A percentile compares a stretch with the other conserved stretches of the same genome.
phyloP scores from a whole-genome alignment of 2,329 filamentous ascomycete species.

The Colletotrichum eremochloae region DNA sequence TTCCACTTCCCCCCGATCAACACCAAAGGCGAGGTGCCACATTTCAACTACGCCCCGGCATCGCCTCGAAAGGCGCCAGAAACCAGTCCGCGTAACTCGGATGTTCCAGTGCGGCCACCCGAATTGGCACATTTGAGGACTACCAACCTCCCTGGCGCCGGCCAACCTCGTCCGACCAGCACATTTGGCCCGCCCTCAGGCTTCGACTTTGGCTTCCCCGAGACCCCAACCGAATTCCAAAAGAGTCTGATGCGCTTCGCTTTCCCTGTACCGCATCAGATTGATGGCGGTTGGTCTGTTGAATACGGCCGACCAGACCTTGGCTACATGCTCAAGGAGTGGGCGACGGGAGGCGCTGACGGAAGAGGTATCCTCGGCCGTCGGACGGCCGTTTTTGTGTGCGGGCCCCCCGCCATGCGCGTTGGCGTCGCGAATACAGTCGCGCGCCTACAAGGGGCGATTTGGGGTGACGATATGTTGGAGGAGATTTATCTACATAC shows the following conservation, averaged over 20 bases:
- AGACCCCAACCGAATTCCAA: slow-evolving; percentile 88
- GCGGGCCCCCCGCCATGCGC: slow-evolving; percentile 88
- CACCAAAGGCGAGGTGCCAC: slow-evolving; percentile 62
- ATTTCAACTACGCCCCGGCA: slow-evolving; percentile 68
- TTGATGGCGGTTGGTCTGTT: slow-evolving; percentile 86
- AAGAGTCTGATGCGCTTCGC: slow-evolving; percentile 92
- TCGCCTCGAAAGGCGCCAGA: slow-evolving; percentile 55
- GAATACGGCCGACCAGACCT: slow-evolving; percentile 94
- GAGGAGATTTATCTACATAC: slow-evolving; percentile 96
- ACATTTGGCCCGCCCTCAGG: slow-evolving; percentile 71
- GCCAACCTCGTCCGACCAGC: slow-evolving; percentile 62
- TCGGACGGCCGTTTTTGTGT: slow-evolving; percentile 91
- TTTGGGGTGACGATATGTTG: slow-evolving; percentile 81
- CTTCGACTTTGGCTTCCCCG: slow-evolving; percentile 86
- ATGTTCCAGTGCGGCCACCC: slow-evolving; percentile 58
- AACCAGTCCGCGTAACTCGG: slow-evolving; percentile 41
- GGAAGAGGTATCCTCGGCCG: slow-evolving; percentile 80
- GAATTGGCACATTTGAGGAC: slow-evolving; percentile 71
- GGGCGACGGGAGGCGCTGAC: slow-evolving; percentile 78
- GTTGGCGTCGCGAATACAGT: slow-evolving; percentile 90
- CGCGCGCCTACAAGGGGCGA: slow-evolving; percentile 83
- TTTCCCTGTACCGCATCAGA: slow-evolving; percentile 77
- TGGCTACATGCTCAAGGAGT: slow-evolving; percentile 85
- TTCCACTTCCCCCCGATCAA: slow-evolving; percentile 72
- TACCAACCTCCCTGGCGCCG: slow-evolving; percentile 52